Evolutionary conservation across 169 alveolate genomes (phyloP), one percentile per base, ranked within the genome.

Genomic region (Eimeria acervulina): DNA sequence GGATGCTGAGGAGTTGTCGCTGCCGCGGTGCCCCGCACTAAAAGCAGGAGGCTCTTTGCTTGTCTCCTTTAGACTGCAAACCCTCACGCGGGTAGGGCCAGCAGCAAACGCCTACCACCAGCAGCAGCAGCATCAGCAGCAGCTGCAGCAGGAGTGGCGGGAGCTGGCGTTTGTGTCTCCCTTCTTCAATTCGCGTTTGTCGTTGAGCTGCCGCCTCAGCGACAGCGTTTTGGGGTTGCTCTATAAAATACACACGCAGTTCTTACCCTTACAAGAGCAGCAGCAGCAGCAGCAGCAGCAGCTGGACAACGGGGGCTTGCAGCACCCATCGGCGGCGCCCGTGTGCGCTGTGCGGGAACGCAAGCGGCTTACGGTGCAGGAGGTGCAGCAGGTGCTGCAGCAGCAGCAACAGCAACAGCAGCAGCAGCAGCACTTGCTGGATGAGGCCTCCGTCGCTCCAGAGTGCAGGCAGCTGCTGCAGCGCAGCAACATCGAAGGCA

Each of bases 41-140:
- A 78, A 36, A 0, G 61, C 66, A 8, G 89, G 52, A 36, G 63
- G 89, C 13, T 40, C 66, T 44, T 36, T 72, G 7, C 1, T 36
- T 12, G 5, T 78, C 66, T 36, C 66, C 33, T 78, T 78, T 63
- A 8, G 89, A 10, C 15, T 36, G 33, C 89, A 78, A 36, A 31
- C 89, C 66, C 89, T 78, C 38, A 44, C 33, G 5, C 23, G 63
- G 0, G 63, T 36, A 10, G 28, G 6, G 15, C 10, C 28, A 44
- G 5, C 26, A 1, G 63, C 59, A 28, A 19, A 51, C 6, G 6
- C 66, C 33, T 26, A 36, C 7, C 89, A 78, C 23, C 63, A 78
- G 61, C 66, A 40, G 89, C 66, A 78, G 63, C 55, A 78, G 89
- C 85, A 31, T 17, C 63, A 78, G 66, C 61, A 40, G 89, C 89